Conservation (phyloP, 306 rosid species). For the Castanospermum australe region DNA sequence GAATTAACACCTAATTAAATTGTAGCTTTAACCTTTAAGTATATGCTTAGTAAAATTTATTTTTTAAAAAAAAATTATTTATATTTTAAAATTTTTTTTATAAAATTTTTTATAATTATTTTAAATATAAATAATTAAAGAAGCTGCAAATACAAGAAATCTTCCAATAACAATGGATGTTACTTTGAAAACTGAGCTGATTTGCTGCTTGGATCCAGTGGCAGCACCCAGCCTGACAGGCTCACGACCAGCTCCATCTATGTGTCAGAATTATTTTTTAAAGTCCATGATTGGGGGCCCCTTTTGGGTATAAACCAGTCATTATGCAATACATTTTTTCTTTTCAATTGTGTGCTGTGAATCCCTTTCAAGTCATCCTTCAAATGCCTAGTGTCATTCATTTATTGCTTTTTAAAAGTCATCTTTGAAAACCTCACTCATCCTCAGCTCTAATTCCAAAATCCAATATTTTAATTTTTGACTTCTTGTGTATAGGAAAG, state of each 20-base stretch:
- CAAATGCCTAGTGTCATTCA: background rate
- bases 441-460: background rate
- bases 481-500: background rate
- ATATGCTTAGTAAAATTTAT: too few relatives aligned
- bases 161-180: background rate
- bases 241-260: background rate
- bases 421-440: background rate
- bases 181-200: background rate
- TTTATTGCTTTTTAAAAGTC: background rate
- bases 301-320: background rate
- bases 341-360: background rate
- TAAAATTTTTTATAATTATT: too few relatives aligned
- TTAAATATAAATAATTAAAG: too few relatives aligned
- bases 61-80: too few relatives aligned
- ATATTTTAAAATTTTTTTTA: too few relatives aligned
- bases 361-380: background rate
- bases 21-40: too few relatives aligned
- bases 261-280: background rate
- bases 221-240: background rate
- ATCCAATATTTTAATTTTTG: background rate
- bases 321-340: background rate
- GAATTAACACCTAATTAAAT: too few relatives aligned
- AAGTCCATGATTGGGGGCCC: background rate
- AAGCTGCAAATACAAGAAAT: background rate
- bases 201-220: slow-evolving; percentile 4